A percentile compares a stretch with the other conserved stretches of the same genome.
Evolutionary conservation across 257 asterid species (phyloP).

Genomic region (Asclepias syriaca): DNA sequence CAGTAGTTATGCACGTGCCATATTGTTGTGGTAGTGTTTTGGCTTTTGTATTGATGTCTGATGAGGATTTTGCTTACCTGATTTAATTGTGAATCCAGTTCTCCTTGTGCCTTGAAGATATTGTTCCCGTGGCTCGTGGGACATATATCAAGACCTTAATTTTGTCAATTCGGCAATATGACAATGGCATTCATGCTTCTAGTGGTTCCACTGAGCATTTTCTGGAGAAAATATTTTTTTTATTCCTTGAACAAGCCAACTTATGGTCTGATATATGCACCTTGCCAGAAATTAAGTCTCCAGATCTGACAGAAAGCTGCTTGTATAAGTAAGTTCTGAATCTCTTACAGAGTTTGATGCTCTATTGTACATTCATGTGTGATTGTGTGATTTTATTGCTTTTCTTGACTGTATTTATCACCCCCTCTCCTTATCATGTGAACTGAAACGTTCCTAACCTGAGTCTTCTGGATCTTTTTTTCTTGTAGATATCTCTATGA

Average conservation of each 20-base stretch:
- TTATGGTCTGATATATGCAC: constrained; percentile 85
- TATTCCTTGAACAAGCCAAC: constrained; percentile 82
- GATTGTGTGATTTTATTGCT: not conserved
- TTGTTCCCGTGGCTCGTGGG: constrained; percentile 84
- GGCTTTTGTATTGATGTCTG: not conserved
- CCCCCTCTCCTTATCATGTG: not conserved
- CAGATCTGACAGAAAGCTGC: constrained; percentile 69
- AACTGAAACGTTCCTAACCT: not conserved
- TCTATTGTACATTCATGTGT: not conserved
- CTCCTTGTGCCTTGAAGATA: constrained; percentile 94
- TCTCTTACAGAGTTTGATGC: not conserved
- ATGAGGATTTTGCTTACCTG: constrained; percentile 11
- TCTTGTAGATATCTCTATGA: constrained; percentile 66
- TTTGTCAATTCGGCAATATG: constrained; percentile 43
- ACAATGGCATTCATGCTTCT: constrained; percentile 30
- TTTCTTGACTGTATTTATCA: not conserved
- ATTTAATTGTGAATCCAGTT: constrained; percentile 54
- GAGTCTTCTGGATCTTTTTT: constrained; percentile 5
- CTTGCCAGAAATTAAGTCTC: constrained; percentile 73
- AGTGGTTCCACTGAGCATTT: constrained; percentile 43
- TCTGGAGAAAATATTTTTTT: constrained; percentile 82
- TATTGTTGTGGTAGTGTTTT: no score
- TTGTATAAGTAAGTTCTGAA: constrained; percentile 56
- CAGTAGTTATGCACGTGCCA: not conserved
- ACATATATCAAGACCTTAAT: constrained; percentile 78